A percentile compares a stretch with the other conserved stretches of the same genome.
phyloP scores from a whole-genome alignment of 2,329 filamentous ascomycete genomes.

The Calonectria hongkongensis region DNA sequence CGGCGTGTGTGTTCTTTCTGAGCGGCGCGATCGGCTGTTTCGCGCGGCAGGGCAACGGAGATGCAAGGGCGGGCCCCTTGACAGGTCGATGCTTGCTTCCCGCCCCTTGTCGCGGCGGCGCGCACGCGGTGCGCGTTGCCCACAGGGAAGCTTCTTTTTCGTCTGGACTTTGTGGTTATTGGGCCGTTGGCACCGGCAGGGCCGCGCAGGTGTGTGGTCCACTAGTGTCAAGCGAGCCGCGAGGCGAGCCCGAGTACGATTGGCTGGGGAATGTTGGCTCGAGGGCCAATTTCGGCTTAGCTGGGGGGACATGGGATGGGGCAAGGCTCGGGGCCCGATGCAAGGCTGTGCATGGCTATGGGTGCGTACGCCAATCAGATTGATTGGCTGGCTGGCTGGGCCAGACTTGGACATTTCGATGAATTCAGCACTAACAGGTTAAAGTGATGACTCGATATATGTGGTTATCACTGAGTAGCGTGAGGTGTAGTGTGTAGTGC shows the following conservation, averaged over 20 bases:
- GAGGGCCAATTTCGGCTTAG: not conserved
- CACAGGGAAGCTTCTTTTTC: conserved; percentile 15
- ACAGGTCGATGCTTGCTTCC: conserved; percentile 34
- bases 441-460: too few species aligned
- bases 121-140: not conserved
- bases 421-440: too few species aligned
- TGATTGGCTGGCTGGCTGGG: too few species aligned
- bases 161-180: conserved; percentile 19
- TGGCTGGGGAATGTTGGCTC: not conserved
- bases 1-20: too few species aligned
- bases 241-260: not conserved
- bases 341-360: not conserved
- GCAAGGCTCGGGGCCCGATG: conserved; percentile 21
- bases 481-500: too few species aligned
- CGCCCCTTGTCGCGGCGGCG: conserved; percentile 22
- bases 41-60: conserved; percentile 21
- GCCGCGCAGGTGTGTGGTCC: not conserved
- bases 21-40: conserved; percentile 7
- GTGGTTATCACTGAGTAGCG: too few species aligned
- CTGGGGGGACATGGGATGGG: not conserved
- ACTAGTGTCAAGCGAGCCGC: conserved; percentile 11
- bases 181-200: not conserved
- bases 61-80: not conserved
- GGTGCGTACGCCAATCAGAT: not conserved
- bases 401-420: too few species aligned